Percentiles rank a stretch among this genome's conserved stretches.
phyloP scores from a whole-genome alignment of 2,329 filamentous ascomycete genomes.

The Fusarium irregulare region DNA sequence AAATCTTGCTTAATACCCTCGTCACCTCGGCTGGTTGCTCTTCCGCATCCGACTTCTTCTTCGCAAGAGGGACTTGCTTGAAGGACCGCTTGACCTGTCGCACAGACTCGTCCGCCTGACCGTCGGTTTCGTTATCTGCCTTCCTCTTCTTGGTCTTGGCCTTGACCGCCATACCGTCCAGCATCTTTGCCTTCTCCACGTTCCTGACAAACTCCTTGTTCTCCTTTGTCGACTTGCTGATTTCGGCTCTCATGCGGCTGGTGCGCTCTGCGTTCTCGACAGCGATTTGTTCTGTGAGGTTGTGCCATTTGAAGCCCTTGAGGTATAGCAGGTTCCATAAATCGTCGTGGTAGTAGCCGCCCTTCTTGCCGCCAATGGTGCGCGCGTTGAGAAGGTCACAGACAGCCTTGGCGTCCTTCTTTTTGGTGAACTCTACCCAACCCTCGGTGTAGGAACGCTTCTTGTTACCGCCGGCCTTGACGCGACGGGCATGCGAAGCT shows the following conservation, averaged over 20 bases:
- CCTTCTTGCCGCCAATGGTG: slow-evolving; percentile 85
- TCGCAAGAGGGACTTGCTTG: slow-evolving; percentile 71
- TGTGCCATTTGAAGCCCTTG: slow-evolving; percentile 84
- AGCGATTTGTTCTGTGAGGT: slow-evolving; percentile 80
- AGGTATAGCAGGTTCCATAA: slow-evolving; percentile 87
- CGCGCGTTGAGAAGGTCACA: slow-evolving; percentile 81
- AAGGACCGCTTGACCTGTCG: slow-evolving; percentile 61
- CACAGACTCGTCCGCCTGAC: slow-evolving; percentile 36
- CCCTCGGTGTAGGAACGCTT: slow-evolving; percentile 85
- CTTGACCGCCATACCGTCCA: slow-evolving; percentile 76
- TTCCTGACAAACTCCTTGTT: slow-evolving; percentile 85
- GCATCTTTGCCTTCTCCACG: slow-evolving; percentile 82
- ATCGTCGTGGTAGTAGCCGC: slow-evolving; percentile 85
- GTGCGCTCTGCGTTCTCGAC: slow-evolving; percentile 84
- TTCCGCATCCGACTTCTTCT: slow-evolving; percentile 57
- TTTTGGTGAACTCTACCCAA: slow-evolving; percentile 85
- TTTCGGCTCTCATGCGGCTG: slow-evolving; percentile 81
- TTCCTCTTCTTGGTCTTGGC: slow-evolving; percentile 57
- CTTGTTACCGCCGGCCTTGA: slow-evolving; percentile 82
- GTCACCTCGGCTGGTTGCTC: slow-evolving; percentile 68
- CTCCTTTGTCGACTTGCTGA: slow-evolving; percentile 79
- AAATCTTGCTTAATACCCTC: slow-evolving; percentile 73
- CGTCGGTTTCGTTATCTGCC: slow-evolving; percentile 45
- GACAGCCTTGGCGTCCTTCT: slow-evolving; percentile 80
- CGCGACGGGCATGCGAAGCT: slow-evolving; percentile 71